phyloP scores from a whole-genome alignment of 148 eudicot species.

The Chenopodium formosanum region DNA sequence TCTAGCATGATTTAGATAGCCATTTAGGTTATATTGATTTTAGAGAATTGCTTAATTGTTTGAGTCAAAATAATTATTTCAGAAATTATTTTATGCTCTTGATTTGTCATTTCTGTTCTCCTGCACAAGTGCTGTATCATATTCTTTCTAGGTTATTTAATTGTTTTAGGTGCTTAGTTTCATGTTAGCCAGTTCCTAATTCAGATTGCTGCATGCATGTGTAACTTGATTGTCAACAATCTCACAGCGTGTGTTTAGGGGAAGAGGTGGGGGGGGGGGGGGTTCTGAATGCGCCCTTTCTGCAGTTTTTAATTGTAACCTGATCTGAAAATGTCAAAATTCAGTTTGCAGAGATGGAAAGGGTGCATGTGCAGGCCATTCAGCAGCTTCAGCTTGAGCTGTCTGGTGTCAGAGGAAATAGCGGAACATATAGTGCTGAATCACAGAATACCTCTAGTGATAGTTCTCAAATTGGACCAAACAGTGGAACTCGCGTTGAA shows the following conservation, averaged over 20 bases:
- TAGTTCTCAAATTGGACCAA: constrained; percentile 49
- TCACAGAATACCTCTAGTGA: constrained; percentile 47
- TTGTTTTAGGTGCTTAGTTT: no score
- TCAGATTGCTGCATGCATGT: neutral
- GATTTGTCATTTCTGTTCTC: neutral
- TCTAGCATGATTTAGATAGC: neutral
- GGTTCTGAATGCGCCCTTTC: neutral
- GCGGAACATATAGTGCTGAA: constrained; percentile 42
- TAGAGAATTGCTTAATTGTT: neutral
- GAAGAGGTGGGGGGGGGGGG: neutral
- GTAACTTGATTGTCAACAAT: neutral
- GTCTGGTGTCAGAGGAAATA: constrained; percentile 60
- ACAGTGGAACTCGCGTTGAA: constrained; percentile 53
- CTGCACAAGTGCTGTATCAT: neutral
- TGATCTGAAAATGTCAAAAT: neutral
- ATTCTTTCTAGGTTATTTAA: no score
- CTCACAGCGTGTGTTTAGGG: neutral
- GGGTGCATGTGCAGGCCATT: constrained; percentile 68
- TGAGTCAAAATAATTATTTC: neutral
- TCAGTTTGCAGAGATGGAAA: constrained; percentile 91
- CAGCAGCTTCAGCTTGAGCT: constrained; percentile 84
- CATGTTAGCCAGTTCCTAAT: neutral
- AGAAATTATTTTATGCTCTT: neutral
- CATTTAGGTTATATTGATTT: neutral
- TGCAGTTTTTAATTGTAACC: constrained; percentile 6